These are phyloP conservation scores for Trichoderma sp. DNA, from an alignment of 2,329 filamentous ascomycete species.

Conservation along the genomic window DNA sequence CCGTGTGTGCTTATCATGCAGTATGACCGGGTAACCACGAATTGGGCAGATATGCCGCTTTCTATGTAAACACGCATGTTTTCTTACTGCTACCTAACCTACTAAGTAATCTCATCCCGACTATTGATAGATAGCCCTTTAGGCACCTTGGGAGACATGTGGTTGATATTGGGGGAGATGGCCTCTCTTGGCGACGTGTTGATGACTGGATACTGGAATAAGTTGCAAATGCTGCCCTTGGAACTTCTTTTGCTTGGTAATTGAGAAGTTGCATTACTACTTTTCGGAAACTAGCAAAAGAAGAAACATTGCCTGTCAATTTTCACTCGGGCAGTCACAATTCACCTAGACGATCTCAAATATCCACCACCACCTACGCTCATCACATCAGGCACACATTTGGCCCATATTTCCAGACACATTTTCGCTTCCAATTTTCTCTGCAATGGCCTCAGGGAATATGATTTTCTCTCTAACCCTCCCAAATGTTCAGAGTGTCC, in stretches of 20 bases:
- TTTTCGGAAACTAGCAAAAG: neutral
- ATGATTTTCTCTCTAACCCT: neutral
- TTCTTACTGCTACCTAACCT: neutral
- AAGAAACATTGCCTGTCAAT: too few species aligned
- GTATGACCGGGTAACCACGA: neutral
- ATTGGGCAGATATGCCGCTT: neutral
- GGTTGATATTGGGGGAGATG: neutral
- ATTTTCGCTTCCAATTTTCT: neutral
- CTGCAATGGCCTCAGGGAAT: neutral
- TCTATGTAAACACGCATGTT: neutral
- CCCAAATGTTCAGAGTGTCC: neutral
- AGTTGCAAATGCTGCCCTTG: neutral
- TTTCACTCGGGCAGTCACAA: neutral
- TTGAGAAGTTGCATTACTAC: neutral
- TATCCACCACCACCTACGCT: neutral
- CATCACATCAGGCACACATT: neutral
- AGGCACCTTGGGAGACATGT: neutral
- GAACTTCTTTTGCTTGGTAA: neutral
- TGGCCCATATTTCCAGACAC: neutral
- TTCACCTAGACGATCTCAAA: neutral
- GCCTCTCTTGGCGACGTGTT: neutral
- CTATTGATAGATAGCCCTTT: neutral
- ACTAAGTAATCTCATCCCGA: neutral
- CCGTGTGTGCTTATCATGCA: neutral
- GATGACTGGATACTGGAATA: neutral